phyloP scores from a whole-genome alignment of 345 rosid genomes.

The Sisymbrium irio region DNA sequence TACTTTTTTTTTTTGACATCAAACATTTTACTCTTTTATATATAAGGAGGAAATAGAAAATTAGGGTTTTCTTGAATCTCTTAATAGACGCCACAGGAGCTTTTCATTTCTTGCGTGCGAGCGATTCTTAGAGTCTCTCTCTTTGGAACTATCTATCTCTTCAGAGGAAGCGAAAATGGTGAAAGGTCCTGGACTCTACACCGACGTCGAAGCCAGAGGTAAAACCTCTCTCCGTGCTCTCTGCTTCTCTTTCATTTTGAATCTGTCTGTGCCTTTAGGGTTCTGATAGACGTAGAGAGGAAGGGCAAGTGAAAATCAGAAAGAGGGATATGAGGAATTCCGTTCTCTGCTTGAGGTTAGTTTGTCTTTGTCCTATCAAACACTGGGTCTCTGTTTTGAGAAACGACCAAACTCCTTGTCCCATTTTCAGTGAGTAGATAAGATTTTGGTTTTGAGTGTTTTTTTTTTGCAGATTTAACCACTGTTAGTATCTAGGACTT shows the following conservation, averaged over 20 bases:
- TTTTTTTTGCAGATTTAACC: neutral
- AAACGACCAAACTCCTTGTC: conserved; percentile 79
- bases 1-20: too few species aligned
- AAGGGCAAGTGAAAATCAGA: too few species aligned
- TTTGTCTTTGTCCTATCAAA: too few species aligned
- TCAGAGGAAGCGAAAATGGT: conserved; percentile 40
- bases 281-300: too few species aligned
- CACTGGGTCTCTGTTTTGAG: conserved; percentile 90
- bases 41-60: neutral
- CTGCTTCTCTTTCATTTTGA: neutral
- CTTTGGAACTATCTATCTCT: neutral
- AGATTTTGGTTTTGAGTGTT: neutral
- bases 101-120: too few species aligned
- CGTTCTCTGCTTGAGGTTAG: too few species aligned
- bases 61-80: conserved; percentile 24
- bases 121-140: conserved; percentile 4
- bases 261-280: neutral
- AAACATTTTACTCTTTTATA: too few species aligned
- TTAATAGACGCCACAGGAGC: conserved; percentile 8
- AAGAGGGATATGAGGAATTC: too few species aligned
- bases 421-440: conserved; percentile 66
- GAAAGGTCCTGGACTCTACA: conserved; percentile 94
- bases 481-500: neutral
- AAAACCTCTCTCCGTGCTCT: neutral
- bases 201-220: conserved; percentile 93